Evolutionary conservation across 2,329 filamentous ascomycete genomes (phyloP).

Genomic region (Byssothecium circinans): DNA sequence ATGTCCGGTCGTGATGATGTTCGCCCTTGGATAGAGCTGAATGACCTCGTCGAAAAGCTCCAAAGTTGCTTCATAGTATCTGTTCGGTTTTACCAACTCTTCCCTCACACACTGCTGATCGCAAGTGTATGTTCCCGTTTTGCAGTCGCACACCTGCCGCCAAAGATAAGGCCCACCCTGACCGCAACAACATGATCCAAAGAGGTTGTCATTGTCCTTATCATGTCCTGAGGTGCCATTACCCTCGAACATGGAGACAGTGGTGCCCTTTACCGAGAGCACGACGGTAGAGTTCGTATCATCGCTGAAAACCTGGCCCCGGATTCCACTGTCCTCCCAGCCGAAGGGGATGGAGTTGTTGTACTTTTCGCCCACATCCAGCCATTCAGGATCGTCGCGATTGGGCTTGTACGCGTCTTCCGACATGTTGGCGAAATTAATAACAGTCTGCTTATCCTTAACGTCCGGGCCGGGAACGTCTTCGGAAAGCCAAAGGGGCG

Average conservation of each 20-base stretch:
- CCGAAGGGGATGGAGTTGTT: constrained; percentile 38
- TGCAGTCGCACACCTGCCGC: constrained; percentile 39
- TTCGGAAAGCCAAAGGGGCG: constrained; percentile 33
- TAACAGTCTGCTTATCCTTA: constrained; percentile 36
- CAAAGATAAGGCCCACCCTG: constrained; percentile 40
- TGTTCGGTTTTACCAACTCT: constrained; percentile 35
- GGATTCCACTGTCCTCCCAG: constrained; percentile 41
- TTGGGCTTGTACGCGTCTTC: constrained; percentile 41
- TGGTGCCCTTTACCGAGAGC: constrained; percentile 39
- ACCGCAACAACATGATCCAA: constrained; percentile 41
- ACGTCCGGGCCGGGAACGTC: constrained; percentile 36
- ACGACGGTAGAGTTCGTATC: constrained; percentile 38
- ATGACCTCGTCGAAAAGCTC: constrained; percentile 38
- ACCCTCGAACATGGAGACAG: constrained; percentile 40
- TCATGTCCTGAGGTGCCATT: constrained; percentile 40
- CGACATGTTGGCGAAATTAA: constrained; percentile 41
- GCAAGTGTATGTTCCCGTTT: constrained; percentile 39
- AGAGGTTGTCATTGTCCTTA: constrained; percentile 43
- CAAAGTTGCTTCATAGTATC: constrained; percentile 36
- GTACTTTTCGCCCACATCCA: constrained; percentile 35
- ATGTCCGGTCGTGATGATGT: constrained; percentile 40
- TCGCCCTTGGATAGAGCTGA: constrained; percentile 36
- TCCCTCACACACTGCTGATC: constrained; percentile 38
- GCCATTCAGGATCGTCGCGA: constrained; percentile 37
- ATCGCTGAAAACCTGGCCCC: constrained; percentile 41